Conservation (phyloP, 768 basidiomycete genomes). For the Inosperma sp. region DNA sequence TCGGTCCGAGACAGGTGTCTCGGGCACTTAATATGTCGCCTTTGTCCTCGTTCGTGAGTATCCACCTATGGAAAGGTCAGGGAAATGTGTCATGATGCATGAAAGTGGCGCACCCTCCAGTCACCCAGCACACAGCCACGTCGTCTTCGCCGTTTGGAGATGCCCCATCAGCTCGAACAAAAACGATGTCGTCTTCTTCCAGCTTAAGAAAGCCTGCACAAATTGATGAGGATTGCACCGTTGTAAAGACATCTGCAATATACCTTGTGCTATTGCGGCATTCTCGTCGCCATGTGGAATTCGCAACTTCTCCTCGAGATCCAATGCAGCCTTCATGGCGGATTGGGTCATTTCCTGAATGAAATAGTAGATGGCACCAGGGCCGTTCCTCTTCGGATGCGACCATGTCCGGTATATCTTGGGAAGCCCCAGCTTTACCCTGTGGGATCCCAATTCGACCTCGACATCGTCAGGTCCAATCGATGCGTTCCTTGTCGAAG, state of each 20-base stretch:
- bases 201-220: neutral
- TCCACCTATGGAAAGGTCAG: neutral
- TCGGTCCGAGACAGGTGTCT: neutral
- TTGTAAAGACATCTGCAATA: neutral
- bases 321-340: neutral
- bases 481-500: no score
- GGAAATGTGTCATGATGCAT: no score
- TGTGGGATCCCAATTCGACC: no score
- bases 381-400: neutral
- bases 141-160: neutral
- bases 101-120: neutral
- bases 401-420: neutral
- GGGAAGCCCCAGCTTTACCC: no score
- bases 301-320: neutral
- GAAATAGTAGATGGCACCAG: conserved; percentile 1
- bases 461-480: no score
- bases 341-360: neutral
- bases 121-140: conserved; percentile 1
- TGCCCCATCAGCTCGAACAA: neutral
- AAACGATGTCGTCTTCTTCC: neutral
- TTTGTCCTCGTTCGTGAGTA: neutral
- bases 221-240: neutral
- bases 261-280: neutral
- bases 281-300: conserved; percentile 1
- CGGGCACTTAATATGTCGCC: neutral